phyloP scores from a whole-genome alignment of 345 rosid species.

The Linum trigynum region DNA sequence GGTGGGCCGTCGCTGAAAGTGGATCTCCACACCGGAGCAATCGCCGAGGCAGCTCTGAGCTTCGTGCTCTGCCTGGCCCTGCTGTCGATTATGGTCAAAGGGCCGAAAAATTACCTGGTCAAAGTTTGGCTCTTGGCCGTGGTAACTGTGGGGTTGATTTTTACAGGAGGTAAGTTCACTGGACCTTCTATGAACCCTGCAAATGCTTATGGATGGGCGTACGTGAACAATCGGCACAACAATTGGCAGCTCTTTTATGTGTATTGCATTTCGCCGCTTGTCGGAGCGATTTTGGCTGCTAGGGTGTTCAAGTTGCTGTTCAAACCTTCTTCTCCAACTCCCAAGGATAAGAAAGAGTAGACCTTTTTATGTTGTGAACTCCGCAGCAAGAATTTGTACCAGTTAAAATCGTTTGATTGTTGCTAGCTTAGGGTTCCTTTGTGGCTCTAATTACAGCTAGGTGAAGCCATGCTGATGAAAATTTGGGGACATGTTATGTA shows the following conservation, averaged over 20 bases:
- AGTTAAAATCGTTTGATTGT: too few species aligned
- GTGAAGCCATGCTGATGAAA: too few species aligned
- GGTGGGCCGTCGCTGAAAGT: background rate
- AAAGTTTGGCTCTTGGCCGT: background rate
- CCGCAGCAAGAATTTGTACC: background rate
- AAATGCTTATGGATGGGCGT: conserved; percentile 10
- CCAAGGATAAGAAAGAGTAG: background rate
- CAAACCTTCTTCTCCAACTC: background rate
- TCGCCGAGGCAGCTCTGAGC: background rate
- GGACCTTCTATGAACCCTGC: conserved; percentile 10
- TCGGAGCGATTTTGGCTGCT: conserved; percentile 5
- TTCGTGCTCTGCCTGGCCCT: background rate
- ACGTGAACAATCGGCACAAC: conserved; percentile 5
- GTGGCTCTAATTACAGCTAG: too few species aligned
- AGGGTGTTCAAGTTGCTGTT: background rate
- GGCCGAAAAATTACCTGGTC: background rate
- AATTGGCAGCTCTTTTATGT: conserved; percentile 7
- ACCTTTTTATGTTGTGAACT: too few species aligned
- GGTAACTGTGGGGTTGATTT: background rate
- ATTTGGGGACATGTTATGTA: too few species aligned
- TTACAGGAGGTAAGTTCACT: conserved; percentile 1
- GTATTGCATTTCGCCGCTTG: background rate
- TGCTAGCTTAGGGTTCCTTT: too few species aligned
- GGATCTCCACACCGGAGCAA: background rate
- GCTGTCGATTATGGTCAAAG: background rate